Base-by-base conservation (phyloP, 345 rosid genomes). In the Viola odorata region DNA sequence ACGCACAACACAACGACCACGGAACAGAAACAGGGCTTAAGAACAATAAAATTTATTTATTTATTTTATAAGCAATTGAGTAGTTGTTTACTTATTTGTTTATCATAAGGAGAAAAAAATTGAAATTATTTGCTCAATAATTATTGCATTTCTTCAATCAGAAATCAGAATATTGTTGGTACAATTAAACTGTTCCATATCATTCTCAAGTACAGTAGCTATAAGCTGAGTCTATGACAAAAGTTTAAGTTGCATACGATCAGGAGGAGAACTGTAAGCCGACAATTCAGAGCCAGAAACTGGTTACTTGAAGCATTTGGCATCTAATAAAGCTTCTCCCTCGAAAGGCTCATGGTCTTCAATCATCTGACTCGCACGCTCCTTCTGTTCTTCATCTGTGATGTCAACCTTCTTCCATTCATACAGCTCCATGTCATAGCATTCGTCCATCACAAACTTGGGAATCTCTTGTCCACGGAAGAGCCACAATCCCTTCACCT, bases 401-500 rank as follows among this genome's bases (percentile, higher is more conserved):
- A 87, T 63, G 60, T 92, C 95, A 5, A 83, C 98, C 79, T 92
- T 87, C 49, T 63, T 89, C 97, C 98, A 92, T 49, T 89, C 96
- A 3, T 87, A 89, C 4, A 92, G 82, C 76, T 92, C 96, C 97
- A 89, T 92, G 83, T 92, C 98, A 7, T 92, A 89, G 70, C 88
- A 85, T 82, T 92, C 98, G 1, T 92, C 91, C 1, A 89, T 68
- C 12, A 87, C 68, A 55, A 92, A 92, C 69, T 89, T 69, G 0
- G 98, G 98, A 63, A 92, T 74, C 73, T 89, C 86, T 62, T 72
- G 70, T 48, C 98, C 98, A 0, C 96, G 96, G 91, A 92, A 92
- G 7, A 92, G 83, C 98, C 98, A 92, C 53, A 92, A 49, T 11
- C 98, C 98, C 82, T 85, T 86, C 49, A 89, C 96, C 82, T 89